Evolutionary conservation across 2,329 filamentous ascomycete species (phyloP).

Genomic region (Huntiella moniliformis): DNA sequence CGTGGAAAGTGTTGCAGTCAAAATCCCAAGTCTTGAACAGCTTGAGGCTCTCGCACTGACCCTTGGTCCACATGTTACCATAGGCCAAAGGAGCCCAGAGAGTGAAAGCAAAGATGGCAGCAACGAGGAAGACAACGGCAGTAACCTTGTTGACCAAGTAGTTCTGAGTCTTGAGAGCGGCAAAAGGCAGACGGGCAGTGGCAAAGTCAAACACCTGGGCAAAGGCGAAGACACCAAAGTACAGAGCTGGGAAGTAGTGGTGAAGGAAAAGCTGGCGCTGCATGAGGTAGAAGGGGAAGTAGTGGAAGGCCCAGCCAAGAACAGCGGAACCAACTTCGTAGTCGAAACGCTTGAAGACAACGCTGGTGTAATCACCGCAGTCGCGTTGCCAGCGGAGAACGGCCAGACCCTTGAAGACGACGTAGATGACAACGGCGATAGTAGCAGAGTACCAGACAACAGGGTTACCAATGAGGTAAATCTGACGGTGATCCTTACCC

Average conservation of each 20-base stretch:
- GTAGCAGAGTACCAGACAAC: slow-evolving; percentile 88
- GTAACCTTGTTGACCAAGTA: slow-evolving; percentile 58
- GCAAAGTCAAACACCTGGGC: slow-evolving; percentile 80
- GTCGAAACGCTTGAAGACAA: slow-evolving; percentile 88
- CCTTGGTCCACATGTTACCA: slow-evolving; percentile 83
- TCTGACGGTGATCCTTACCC: slow-evolving; percentile 83
- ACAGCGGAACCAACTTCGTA: slow-evolving; percentile 86
- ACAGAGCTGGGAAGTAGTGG: slow-evolving; percentile 93
- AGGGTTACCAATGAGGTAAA: slow-evolving; percentile 91
- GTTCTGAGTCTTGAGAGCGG: slow-evolving; percentile 45
- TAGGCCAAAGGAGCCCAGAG: slow-evolving; percentile 84
- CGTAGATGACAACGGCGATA: slow-evolving; percentile 55
- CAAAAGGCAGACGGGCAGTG: slow-evolving; percentile 49
- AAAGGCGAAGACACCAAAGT: slow-evolving; percentile 79
- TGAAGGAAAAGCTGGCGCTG: slow-evolving; percentile 94
- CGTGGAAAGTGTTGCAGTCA: slow-evolving; percentile 88
- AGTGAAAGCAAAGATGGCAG: slow-evolving; percentile 58
- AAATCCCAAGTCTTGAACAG: slow-evolving; percentile 85
- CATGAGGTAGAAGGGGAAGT: slow-evolving; percentile 98
- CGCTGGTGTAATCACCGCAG: slow-evolving; percentile 65
- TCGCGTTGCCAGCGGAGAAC: slow-evolving; percentile 87
- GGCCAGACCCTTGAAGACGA: slow-evolving; percentile 70
- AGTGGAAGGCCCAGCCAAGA: slow-evolving; percentile 91
- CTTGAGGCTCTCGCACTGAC: slow-evolving; percentile 72
- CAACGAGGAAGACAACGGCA: slow-evolving; percentile 52